phyloP scores from a whole-genome alignment of 208 protist species.

The Trypanosoma vivax region DNA sequence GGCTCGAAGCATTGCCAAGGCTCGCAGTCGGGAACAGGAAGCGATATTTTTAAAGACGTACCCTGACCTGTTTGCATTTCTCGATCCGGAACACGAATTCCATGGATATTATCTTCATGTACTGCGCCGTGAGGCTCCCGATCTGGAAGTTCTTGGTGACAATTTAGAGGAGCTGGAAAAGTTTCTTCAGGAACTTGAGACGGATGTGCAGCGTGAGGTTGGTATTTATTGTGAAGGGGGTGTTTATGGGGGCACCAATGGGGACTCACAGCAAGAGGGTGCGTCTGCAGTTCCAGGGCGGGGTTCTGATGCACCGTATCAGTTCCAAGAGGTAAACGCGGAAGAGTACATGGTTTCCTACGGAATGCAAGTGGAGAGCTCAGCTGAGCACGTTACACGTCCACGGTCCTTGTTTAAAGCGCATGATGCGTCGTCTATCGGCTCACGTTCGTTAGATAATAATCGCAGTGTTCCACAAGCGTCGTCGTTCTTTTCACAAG shows the following conservation, averaged over 20 bases:
- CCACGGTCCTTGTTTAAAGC: constrained; percentile 19
- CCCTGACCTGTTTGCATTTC: constrained; percentile 68
- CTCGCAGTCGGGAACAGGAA: constrained; percentile 61
- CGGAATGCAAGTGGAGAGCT: constrained; percentile 75
- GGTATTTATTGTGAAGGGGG: constrained; percentile 15
- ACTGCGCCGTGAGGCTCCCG: constrained; percentile 58
- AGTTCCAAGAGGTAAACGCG: constrained; percentile 29
- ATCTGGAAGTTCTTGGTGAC: constrained; percentile 80
- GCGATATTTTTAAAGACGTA: constrained; percentile 64
- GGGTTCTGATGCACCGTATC: constrained; percentile 13
- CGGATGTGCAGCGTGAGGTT: constrained; percentile 54
- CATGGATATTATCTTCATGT: constrained; percentile 87
- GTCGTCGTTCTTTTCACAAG: constrained; percentile 17
- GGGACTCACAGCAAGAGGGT: neutral
- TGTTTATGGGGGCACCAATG: constrained; percentile 2
- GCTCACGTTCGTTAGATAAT: neutral
- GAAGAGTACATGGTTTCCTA: constrained; percentile 32
- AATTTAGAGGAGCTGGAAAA: constrained; percentile 72
- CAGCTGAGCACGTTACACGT: constrained; percentile 17
- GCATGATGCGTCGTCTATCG: neutral
- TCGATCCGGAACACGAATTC: constrained; percentile 77
- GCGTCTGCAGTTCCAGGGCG: constrained; percentile 7
- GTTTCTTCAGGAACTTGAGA: constrained; percentile 62
- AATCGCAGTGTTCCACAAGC: neutral
- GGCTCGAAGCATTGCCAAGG: constrained; percentile 52